Base-by-base conservation (phyloP, 2,329 filamentous ascomycete genomes). In the Sphaerulina vaccinii region DNA sequence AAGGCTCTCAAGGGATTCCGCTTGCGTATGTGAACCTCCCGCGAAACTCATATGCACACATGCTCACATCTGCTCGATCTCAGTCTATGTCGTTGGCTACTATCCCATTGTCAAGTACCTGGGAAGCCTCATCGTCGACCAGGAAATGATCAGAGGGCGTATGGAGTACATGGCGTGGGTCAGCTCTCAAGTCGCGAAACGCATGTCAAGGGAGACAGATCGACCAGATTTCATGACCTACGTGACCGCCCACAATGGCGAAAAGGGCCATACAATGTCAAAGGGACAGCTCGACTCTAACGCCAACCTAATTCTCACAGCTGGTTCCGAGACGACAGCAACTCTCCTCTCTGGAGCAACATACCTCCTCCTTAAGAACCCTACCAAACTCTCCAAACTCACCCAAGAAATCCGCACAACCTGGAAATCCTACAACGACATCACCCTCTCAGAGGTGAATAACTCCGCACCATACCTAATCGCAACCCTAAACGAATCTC, bases 241-340 rank as follows among this genome's bases (percentile, higher is more conserved):
- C 15, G 76, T 75, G 51, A 68, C 76, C 41, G 71, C 73, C 44
- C 63, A 69, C 9, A 72, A 72, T 32, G 74, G 71, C n/a, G 58
- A 60, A 9, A 62, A 57, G 33, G 61, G 51, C 2, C 21, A 23
- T 11, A 39, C 33, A n/a, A 33, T 63, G 61, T 66, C 55, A 55
- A 52, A 49, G 13, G 58, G 43, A 0, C 66, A 70, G 45, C 65
- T 73, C 15, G 59, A 68, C 46, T 58, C 63, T 1, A 72, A 69
- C 3, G 68, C 67, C 78, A 82, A 58, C 82, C 84, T 8, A 8
- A 50, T 57, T 21, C 62, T 79, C 23, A 64, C 75, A 11, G 77
- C 75, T 5, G 77, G 78, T 3, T 75, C 73, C 2, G 78, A 80
- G 58, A 81, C 78, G 4, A 79, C 76, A 1, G 74, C 77, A 0